Base-by-base conservation (phyloP, 1,284 basidiomycete species). In the Anthracocystis setariae region DNA sequence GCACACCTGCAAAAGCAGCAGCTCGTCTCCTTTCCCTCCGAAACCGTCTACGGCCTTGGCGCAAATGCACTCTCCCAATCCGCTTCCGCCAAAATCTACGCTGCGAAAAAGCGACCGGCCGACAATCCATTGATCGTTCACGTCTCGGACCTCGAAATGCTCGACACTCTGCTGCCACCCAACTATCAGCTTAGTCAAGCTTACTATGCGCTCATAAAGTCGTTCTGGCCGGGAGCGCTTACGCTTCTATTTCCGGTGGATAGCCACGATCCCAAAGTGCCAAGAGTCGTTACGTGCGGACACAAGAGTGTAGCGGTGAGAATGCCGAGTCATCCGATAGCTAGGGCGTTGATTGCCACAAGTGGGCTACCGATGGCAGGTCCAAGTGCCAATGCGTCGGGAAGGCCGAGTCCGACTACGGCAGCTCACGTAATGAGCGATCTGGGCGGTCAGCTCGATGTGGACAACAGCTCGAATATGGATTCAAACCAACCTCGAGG, bases 61-160 rank as follows among this genome's bases (percentile, higher is more conserved):
- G 96, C 93, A 0, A 86, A 90, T 37, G 94, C 94, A 0, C 85
- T 94, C 38, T 79, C 83, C 35, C 50, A 77, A 25, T 49, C 53
- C 3, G 85, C 89, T 60, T 77, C 88, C 0, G 78, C 84, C 18
- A 93, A 94, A 8, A 95, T 99, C 76, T 99, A 94, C 84, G 85
- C 87, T 10, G 91, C 92, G 59, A 99, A 99, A 82, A 92, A 93
- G 38, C 87, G 96, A 45, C 96, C 96, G 1, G 86, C 91, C 3
- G 96, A 99, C 84, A 99, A 99, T 83, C 96, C 96, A 0, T 87
- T 99, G 52, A 99, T 99, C 85, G 92, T 97, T 29, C 96, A 99
- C 84, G 89, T 99, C 62, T 93, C 92, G 7, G 93, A 93, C 2
- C 84, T 88, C 17, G 79, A 86, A 45, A 98, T 98, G 94, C 95